phyloP scores from a whole-genome alignment of 2,329 filamentous ascomycete species.

The Aspergillus proliferans region DNA sequence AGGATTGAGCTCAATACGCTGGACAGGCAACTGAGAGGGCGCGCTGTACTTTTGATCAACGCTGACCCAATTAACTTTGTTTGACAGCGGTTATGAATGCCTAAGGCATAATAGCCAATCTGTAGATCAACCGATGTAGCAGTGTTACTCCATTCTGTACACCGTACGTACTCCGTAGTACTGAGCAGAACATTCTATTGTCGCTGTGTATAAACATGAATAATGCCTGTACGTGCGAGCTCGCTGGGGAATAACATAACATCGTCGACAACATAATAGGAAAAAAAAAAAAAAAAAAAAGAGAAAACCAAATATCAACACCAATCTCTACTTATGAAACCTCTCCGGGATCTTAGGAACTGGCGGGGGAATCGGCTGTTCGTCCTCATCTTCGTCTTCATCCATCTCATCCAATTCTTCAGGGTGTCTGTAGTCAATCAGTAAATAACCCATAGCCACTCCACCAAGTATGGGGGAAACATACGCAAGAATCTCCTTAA shows the following conservation, averaged over 20 bases:
- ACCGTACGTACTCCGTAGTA: too few species aligned
- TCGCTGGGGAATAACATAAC: constrained; percentile 17
- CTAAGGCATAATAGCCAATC: too few species aligned
- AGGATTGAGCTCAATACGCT: too few species aligned
- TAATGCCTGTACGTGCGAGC: not conserved
- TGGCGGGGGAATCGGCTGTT: constrained; percentile 18
- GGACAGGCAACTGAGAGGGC: too few species aligned
- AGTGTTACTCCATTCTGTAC: too few species aligned
- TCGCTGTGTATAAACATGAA: not conserved
- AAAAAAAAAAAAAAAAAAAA: not conserved
- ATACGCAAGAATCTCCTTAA: constrained; percentile 77
- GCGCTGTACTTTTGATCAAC: too few species aligned
- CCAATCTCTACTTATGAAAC: constrained; percentile 21
- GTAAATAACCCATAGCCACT: constrained; percentile 5
- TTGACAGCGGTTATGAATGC: too few species aligned
- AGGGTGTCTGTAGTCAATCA: constrained; percentile 46
- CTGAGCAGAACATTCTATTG: too few species aligned
- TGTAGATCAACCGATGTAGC: too few species aligned
- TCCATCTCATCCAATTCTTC: constrained; percentile 58
- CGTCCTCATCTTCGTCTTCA: constrained; percentile 49
- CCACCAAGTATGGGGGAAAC: constrained; percentile 17
- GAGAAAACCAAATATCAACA: not conserved
- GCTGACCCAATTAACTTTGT: too few species aligned
- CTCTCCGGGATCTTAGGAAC: constrained; percentile 29
- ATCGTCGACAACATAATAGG: not conserved